Base-by-base conservation (phyloP, 1,139 yeast genomes). In the Meyerozyma guilliermondii region DNA sequence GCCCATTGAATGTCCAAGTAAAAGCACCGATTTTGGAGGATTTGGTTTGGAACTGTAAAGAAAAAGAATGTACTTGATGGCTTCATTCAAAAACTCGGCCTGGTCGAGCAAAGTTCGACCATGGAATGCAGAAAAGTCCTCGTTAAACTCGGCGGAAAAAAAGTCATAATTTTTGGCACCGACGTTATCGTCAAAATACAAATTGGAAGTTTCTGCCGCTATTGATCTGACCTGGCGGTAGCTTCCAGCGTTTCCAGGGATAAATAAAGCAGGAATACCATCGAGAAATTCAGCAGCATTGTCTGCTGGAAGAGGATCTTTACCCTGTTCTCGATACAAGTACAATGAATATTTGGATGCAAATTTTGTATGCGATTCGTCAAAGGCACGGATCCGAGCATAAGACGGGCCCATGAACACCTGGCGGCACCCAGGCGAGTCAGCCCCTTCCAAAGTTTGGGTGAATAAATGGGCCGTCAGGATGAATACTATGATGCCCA, bases 191-290 rank as follows among this genome's bases (percentile, higher is more conserved):
- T 71, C 66, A 48, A 65, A 72, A 50, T 63, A 80, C 6, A 79
- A 56, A 41, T 73, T 71, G 1, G 91, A 71, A 24, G 83, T 65
- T 49, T 83, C 83, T 1, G 97, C 81, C 0, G 98, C 98, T n/a
- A 94, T 76, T 1, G 96, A 86, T 43, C 98, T 70, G 8, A 80
- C 95, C 62, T 94, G 99, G 51, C 81, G 78, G 61, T 81, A 89
- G 50, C 95, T 85, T 1, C 99, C 98, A 1, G 98, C 98, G 59
- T 94, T 94, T 0, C 99, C 99, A 0, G 98, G 98, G 33, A 94
- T 85, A 58, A 94, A 94, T 17, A 94, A 66, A 1, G 87, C 88
- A 0, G 99, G 99, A 1, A 84, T 75, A 0, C 98, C 98, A 41
- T 74, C 74, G 28, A 84, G 59, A 7, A 53, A 41, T 10, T 43